These are phyloP conservation scores for Termitomyces eurrhizus DNA, from an alignment of 768 basidiomycete species.

Conservation along the genomic window DNA sequence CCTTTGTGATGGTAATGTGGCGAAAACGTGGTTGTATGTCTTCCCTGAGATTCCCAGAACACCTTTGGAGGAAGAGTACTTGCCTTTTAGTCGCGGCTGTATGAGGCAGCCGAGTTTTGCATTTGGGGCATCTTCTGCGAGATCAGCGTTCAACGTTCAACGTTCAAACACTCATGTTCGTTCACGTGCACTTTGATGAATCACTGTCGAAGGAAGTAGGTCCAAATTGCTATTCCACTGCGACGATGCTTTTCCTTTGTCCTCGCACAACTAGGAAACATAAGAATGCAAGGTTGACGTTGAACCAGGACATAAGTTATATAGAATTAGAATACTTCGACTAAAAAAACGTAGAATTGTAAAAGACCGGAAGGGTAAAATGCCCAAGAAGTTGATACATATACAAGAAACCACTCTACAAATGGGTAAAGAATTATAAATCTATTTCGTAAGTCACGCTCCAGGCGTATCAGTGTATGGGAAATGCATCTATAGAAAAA, in stretches of 20 bases:
- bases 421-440: not conserved
- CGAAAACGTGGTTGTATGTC: slow-evolving; percentile 10
- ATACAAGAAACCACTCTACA: not conserved
- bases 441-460: not conserved
- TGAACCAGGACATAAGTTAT: not conserved
- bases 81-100: slow-evolving; percentile 8
- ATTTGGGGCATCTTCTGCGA: slow-evolving; percentile 2
- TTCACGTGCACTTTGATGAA: not conserved
- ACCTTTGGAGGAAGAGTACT: not conserved
- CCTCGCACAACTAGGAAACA: not conserved
- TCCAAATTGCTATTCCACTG: not conserved
- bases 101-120: not conserved
- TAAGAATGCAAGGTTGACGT: not conserved
- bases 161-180: not conserved
- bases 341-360: not conserved
- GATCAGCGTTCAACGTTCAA: slow-evolving; percentile 9
- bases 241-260: not conserved
- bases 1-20: not conserved
- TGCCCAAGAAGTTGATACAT: slow-evolving; percentile 3
- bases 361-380: not conserved
- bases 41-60: not conserved
- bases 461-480: not conserved
- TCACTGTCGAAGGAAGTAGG: not conserved
- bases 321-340: not conserved
- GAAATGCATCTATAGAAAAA: not conserved